These are phyloP conservation scores for Starmerella vitae DNA, from an alignment of 805 yeast genomes.

Conservation along the genomic window DNA sequence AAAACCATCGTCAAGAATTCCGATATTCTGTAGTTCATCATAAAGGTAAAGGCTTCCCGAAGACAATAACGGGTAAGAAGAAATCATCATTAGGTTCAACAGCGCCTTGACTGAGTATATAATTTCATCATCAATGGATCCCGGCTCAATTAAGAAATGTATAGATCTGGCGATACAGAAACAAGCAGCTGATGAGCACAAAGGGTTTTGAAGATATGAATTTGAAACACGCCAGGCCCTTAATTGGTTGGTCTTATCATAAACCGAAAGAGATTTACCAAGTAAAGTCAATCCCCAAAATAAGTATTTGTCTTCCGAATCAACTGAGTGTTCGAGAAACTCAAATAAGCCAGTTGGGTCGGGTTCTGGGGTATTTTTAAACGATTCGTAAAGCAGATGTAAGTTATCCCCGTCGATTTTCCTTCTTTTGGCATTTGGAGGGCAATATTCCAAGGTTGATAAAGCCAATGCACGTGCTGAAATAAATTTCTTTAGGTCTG, in stretches of 20 bases:
- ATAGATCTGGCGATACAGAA: conserved; percentile 5
- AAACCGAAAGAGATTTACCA: neutral
- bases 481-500: conserved; percentile 7
- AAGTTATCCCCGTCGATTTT: too few species aligned
- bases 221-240: conserved; percentile 3
- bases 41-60: conserved; percentile 12
- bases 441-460: neutral
- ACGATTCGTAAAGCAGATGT: too few species aligned
- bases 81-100: neutral
- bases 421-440: too few species aligned
- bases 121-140: neutral
- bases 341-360: too few species aligned
- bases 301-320: neutral
- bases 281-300: conserved; percentile 5
- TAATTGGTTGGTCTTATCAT: neutral
- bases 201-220: neutral
- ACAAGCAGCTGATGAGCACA: conserved; percentile 9
- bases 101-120: neutral
- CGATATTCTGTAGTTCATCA: neutral
- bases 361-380: too few species aligned
- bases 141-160: neutral
- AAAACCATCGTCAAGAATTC: conserved; percentile 9
- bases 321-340: too few species aligned
- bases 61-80: conserved; percentile 2
- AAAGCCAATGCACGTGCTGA: conserved; percentile 6